These are phyloP conservation scores for Yarrowia phangngaensis DNA, from an alignment of 805 yeast genomes.

Conservation along the genomic window DNA sequence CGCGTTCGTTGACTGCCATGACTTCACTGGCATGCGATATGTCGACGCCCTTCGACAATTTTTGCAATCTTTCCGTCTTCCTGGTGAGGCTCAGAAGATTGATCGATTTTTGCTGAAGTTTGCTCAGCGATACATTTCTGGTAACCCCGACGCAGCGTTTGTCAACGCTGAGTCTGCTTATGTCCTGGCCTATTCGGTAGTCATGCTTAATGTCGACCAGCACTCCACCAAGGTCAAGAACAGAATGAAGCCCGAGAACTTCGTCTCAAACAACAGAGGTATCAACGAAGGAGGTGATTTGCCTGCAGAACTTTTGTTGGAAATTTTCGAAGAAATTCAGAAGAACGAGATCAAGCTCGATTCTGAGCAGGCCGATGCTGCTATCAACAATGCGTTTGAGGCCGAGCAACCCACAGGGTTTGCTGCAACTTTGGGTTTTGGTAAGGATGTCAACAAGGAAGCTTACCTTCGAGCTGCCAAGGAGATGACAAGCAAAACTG, in stretches of 20 bases:
- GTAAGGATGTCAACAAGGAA: conserved; percentile 65
- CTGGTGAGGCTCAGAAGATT: conserved; percentile 97
- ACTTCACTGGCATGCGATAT: conserved; percentile 63
- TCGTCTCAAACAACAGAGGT: conserved; percentile 81
- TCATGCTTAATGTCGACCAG: conserved; percentile 89
- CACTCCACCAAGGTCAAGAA: conserved; percentile 83
- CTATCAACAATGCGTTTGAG: conserved; percentile 59
- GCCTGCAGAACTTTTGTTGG: conserved; percentile 65
- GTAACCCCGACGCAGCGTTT: conserved; percentile 74
- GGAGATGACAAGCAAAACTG: conserved; percentile 87
- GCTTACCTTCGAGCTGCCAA: conserved; percentile 90
- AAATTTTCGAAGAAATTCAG: conserved; percentile 73
- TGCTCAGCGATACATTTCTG: conserved; percentile 86
- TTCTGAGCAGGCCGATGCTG: conserved; percentile 91
- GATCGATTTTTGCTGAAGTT: conserved; percentile 95
- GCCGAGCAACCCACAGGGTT: conserved; percentile 37
- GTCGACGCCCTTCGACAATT: conserved; percentile 83
- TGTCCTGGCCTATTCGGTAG: conserved; percentile 84
- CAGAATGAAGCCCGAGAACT: conserved; percentile 85
- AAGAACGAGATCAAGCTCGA: conserved; percentile 82
- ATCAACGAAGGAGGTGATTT: conserved; percentile 87
- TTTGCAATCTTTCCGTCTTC: conserved; percentile 84
- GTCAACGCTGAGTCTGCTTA: conserved; percentile 93
- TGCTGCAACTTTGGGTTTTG: conserved; percentile 40
- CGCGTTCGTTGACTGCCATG: conserved; percentile 84